Base-by-base conservation (phyloP, 257 asterid genomes). In the Schizonepeta tenuifolia region DNA sequence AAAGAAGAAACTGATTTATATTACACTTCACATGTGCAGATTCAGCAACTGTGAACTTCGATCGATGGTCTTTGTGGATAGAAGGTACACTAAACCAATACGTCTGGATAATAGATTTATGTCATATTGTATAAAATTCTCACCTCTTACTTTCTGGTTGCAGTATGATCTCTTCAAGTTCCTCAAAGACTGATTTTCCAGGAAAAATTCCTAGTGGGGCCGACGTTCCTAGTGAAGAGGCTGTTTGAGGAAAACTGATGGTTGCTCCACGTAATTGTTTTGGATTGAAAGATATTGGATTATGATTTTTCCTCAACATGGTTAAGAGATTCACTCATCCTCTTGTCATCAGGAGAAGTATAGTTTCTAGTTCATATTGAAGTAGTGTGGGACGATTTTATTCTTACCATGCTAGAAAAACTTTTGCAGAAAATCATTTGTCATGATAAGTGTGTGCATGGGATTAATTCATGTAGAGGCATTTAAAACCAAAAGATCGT, bases 21-120 rank as follows among this genome's bases (percentile, higher is more conserved):
- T 21, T 59, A 21, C 46, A 28, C 70, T 9, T 69, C 69, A 33
- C 56, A 9, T 67, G 67, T 82, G 84, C 96, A 94, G 98, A 59
- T 94, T 86, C 72, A 85, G 79, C 61, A 94, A 94, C 70, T 94
- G 97, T 24, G 97, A 94, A 78, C 95, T 94, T 60, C 97, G 98
- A 63, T 84, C 96, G 3, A 33, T 94, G 61, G 91, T 89, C 60
- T 69, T 91, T 75, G 93, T 89, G 41, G 97, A 94, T 72, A 86
- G 70, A 83, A 81, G 98, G 98, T 89, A 80, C 13, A 57, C n/a
- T 36, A 58, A 18, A 61, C 9, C 0, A 17, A 22, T 20, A 51
- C 51, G 50, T 60, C 61, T 43, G 35, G 61, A 47, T 9, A 41
- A 38, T 43, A 6, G 36, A 58, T 31, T 49, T 38, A 2, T 17